Evolutionary conservation across 495 filamentous ascomycete genomes (phyloP).

Genomic region (Sordaria brevicollis): DNA sequence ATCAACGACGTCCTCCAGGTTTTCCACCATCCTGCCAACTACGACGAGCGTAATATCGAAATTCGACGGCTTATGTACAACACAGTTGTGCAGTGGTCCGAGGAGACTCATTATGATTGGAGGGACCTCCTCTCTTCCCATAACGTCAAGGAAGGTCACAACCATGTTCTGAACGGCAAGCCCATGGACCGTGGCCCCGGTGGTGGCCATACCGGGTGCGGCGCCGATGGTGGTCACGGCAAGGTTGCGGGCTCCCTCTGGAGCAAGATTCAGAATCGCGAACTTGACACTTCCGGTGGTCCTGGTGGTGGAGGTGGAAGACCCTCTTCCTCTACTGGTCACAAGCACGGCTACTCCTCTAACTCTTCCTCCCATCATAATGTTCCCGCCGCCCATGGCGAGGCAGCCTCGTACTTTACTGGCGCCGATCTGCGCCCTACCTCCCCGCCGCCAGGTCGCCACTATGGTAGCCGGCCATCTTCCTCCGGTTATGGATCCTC

Average conservation of each 20-base stretch:
- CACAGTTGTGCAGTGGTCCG: slow-evolving; percentile 66
- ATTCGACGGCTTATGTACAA: slow-evolving; percentile 81
- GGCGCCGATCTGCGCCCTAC: neutral
- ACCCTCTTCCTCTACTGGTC: neutral
- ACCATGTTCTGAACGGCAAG: slow-evolving; percentile 41
- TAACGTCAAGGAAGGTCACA: slow-evolving; percentile 69
- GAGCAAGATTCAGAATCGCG: slow-evolving; percentile 31
- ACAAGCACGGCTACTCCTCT: neutral
- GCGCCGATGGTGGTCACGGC: slow-evolving; percentile 39
- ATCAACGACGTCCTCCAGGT: slow-evolving; percentile 62
- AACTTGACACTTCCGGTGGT: slow-evolving; percentile 5
- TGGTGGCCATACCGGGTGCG: slow-evolving; percentile 19
- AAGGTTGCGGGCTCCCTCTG: slow-evolving; percentile 40
- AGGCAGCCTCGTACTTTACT: neutral
- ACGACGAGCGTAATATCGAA: slow-evolving; percentile 60
- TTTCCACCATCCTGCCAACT: slow-evolving; percentile 78
- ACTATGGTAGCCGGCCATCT: neutral
- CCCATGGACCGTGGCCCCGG: slow-evolving; percentile 22
- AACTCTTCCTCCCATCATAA: slow-evolving; percentile 1
- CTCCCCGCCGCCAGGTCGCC: neutral
- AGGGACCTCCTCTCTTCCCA: slow-evolving; percentile 64
- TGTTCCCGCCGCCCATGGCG: neutral
- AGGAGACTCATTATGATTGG: slow-evolving; percentile 49
- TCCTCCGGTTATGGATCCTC: neutral
- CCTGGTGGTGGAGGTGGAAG: neutral